Conservation (phyloP, 441 rosid genomes). For the Brassica balearica region DNA sequence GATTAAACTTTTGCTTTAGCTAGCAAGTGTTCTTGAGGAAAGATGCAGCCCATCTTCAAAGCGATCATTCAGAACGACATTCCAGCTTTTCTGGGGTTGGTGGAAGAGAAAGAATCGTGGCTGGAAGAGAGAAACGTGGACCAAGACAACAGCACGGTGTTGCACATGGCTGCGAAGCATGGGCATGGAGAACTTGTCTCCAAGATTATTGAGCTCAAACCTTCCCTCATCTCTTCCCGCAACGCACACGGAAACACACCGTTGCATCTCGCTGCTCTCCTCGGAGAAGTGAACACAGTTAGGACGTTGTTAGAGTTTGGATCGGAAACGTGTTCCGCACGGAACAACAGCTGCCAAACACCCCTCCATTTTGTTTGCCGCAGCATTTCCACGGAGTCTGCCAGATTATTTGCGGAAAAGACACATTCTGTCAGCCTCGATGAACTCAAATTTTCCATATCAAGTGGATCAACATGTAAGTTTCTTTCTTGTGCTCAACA, state of each 20-base stretch:
- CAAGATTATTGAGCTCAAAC: background rate
- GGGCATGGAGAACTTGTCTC: background rate
- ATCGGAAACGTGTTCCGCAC: background rate
- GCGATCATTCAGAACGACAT: background rate
- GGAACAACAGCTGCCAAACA: background rate
- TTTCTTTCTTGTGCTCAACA: background rate
- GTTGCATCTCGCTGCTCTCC: constrained; percentile 3
- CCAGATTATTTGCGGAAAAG: background rate
- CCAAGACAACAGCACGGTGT: background rate
- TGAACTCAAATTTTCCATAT: background rate
- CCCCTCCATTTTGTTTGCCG: background rate
- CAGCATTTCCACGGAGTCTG: background rate
- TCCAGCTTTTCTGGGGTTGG: background rate
- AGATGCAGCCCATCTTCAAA: background rate
- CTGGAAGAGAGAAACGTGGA: background rate
- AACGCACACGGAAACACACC: background rate
- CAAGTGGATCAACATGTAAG: background rate
- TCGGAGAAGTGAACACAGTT: background rate
- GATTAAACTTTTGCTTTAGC: background rate
- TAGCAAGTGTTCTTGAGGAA: background rate
- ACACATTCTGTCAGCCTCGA: background rate
- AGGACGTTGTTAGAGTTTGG: background rate
- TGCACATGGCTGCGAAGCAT: constrained; percentile 2
- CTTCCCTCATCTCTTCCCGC: background rate
- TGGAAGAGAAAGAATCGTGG: background rate